phyloP scores from a whole-genome alignment of 257 asterid species.

The Solanum piurae region DNA sequence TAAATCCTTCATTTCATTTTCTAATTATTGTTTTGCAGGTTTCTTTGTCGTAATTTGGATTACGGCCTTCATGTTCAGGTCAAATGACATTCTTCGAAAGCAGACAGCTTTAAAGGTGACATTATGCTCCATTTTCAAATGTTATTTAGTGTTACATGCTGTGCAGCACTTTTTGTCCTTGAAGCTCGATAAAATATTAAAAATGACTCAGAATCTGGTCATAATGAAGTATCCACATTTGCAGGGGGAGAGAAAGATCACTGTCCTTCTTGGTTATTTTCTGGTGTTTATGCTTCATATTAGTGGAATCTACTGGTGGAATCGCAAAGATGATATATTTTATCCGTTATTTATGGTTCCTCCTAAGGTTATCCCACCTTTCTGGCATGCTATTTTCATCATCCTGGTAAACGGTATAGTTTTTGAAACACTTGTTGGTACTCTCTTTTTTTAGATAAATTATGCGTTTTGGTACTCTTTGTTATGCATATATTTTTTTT shows the following conservation, averaged over 20 bases:
- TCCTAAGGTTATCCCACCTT: slow-evolving; percentile 75
- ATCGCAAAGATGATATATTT: slow-evolving; percentile 47
- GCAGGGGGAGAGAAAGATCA: slow-evolving; percentile 81
- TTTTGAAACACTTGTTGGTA: neutral
- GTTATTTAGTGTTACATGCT: neutral
- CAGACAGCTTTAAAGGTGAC: slow-evolving; percentile 92
- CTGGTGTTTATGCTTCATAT: slow-evolving; percentile 50
- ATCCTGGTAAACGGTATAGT: slow-evolving; percentile 72
- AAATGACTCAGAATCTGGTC: neutral
- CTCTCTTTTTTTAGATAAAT: neutral
- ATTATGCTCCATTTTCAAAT: neutral
- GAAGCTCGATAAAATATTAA: neutral
- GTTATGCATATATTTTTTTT: neutral
- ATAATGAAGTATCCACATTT: slow-evolving; percentile 8
- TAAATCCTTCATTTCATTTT: neutral
- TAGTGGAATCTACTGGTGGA: slow-evolving; percentile 79
- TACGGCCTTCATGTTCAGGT: slow-evolving; percentile 71
- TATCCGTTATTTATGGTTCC: slow-evolving; percentile 75
- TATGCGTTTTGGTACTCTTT: neutral
- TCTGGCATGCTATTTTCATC: slow-evolving; percentile 81
- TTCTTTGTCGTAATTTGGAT: slow-evolving; percentile 68
- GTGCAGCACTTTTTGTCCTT: neutral
- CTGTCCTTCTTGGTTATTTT: slow-evolving; percentile 52
- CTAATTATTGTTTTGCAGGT: slow-evolving; percentile 33
- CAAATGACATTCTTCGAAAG: slow-evolving; percentile 78